Conservation (phyloP, 2,329 filamentous ascomycete species). For the Plectosphaerella cucumerina region DNA sequence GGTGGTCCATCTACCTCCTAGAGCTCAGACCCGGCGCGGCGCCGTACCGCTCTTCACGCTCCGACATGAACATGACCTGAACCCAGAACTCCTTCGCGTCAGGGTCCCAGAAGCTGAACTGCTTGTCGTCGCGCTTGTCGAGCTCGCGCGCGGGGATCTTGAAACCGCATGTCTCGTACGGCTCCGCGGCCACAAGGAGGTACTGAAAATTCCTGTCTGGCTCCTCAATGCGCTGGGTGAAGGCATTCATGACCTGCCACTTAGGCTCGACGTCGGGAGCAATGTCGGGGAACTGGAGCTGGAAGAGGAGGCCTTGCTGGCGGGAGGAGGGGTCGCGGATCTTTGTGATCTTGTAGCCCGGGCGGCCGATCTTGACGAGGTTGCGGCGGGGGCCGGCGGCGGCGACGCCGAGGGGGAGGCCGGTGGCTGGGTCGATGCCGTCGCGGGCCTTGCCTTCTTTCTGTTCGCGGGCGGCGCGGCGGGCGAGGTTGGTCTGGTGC, state of each 20-base stretch:
- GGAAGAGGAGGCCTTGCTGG: constrained; percentile 90
- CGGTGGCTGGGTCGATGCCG: constrained; percentile 59
- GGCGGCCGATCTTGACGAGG: constrained; percentile 89
- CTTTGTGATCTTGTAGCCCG: constrained; percentile 98
- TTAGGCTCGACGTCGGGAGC: constrained; percentile 69
- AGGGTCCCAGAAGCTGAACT: constrained; percentile 93
- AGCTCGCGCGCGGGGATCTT: constrained; percentile 93
- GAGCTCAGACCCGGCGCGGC: constrained; percentile 58
- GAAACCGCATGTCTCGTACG: constrained; percentile 96
- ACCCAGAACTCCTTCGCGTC: constrained; percentile 97
- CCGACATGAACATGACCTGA: constrained; percentile 97
- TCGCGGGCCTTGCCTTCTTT: constrained; percentile 70
- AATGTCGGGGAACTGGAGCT: constrained; percentile 93
- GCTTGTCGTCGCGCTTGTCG: constrained; percentile 80
- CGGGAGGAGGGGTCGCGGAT: constrained; percentile 82
- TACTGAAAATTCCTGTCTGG: constrained; percentile 95
- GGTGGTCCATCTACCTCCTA: constrained; percentile 29
- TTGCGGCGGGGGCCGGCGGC: constrained; percentile 74
- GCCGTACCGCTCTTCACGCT: constrained; percentile 86
- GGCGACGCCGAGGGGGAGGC: constrained; percentile 69
- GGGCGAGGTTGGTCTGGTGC: constrained; percentile 96
- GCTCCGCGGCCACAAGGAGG: constrained; percentile 89
- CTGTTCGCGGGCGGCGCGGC: constrained; percentile 91
- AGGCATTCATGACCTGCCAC: constrained; percentile 96
- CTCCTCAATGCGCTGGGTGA: constrained; percentile 92